Evolutionary conservation across 164 flowering plant genomes (phyloP).

Genomic region (Echeveria elegans): DNA sequence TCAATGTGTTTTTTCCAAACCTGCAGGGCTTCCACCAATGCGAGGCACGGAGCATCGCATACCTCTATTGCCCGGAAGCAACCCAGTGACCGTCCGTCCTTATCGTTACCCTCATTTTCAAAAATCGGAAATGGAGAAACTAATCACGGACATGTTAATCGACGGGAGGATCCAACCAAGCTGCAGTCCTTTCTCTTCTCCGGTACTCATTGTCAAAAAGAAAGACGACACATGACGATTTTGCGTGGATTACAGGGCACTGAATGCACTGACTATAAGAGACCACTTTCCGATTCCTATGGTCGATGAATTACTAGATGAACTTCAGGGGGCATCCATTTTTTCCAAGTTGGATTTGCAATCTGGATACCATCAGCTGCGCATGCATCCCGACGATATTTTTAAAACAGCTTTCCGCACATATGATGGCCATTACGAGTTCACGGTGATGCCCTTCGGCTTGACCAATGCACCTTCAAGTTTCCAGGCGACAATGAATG

Average conservation of each 20-base stretch:
- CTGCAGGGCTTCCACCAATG: too few relatives aligned
- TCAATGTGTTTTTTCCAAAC: too few relatives aligned
- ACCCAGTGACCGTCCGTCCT: too few relatives aligned
- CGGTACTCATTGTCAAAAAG: not conserved
- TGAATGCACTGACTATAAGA: not conserved
- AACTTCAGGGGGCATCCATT: not conserved
- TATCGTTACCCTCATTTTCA: not conserved
- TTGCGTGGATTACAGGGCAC: slow-evolving; percentile 1
- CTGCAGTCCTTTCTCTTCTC: not conserved
- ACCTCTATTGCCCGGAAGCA: too few relatives aligned
- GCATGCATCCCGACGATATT: not conserved
- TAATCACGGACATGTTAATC: not conserved
- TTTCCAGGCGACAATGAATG: too few relatives aligned
- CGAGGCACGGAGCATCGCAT: too few relatives aligned
- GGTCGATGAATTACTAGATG: not conserved
- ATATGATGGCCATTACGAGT: not conserved
- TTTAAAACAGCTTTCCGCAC: not conserved
- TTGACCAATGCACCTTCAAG: too few relatives aligned
- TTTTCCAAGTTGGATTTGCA: not conserved
- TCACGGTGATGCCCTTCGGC: not conserved
- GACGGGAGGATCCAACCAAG: not conserved
- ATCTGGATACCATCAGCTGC: not conserved
- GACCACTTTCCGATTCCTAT: not conserved
- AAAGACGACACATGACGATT: not conserved
- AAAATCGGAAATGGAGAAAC: not conserved